These are phyloP conservation scores for Solanum gracilifrons DNA, from an alignment of 257 asterid species.

Conservation along the genomic window DNA sequence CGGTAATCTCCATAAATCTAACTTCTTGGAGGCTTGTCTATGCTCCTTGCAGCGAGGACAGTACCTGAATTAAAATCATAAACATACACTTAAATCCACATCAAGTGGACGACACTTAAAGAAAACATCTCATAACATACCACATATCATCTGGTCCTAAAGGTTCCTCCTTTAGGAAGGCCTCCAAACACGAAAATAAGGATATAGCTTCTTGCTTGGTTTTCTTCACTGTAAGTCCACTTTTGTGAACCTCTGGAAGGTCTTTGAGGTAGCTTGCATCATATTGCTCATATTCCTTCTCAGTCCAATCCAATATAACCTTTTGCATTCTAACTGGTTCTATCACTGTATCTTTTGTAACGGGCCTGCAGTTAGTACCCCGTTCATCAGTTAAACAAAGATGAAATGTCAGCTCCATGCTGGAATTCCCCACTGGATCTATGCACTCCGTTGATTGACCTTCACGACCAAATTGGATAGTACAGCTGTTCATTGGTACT, in stretches of 20 bases:
- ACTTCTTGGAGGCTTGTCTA: slow-evolving; percentile 87
- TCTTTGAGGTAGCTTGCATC: slow-evolving; percentile 65
- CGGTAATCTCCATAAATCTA: slow-evolving; percentile 92
- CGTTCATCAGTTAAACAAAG: slow-evolving; percentile 63
- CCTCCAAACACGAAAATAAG: slow-evolving; percentile 88
- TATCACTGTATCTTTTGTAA: slow-evolving; percentile 52
- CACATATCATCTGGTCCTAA: slow-evolving; percentile 99
- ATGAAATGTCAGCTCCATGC: slow-evolving; percentile 47
- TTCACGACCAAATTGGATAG: slow-evolving; percentile 18
- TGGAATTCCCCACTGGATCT: slow-evolving; percentile 39
- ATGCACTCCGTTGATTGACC: slow-evolving; percentile 24
- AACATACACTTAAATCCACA: neutral
- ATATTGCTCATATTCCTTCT: slow-evolving; percentile 48
- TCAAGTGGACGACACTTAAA: neutral
- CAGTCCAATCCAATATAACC: slow-evolving; percentile 78
- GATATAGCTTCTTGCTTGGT: slow-evolving; percentile 85
- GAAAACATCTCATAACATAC: slow-evolving; percentile 18
- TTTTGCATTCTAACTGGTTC: slow-evolving; percentile 32
- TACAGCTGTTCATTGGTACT: slow-evolving; percentile 17
- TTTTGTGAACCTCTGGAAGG: slow-evolving; percentile 79
- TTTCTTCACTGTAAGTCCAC: slow-evolving; percentile 63
- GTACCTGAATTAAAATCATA: slow-evolving; percentile 46
- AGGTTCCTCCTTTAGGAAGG: slow-evolving; percentile 93
- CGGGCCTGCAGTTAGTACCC: slow-evolving; percentile 51
- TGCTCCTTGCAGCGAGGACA: slow-evolving; percentile 93